Base-by-base conservation (phyloP, 164 flowering plant species). In the Aristolochia fimbriata region DNA sequence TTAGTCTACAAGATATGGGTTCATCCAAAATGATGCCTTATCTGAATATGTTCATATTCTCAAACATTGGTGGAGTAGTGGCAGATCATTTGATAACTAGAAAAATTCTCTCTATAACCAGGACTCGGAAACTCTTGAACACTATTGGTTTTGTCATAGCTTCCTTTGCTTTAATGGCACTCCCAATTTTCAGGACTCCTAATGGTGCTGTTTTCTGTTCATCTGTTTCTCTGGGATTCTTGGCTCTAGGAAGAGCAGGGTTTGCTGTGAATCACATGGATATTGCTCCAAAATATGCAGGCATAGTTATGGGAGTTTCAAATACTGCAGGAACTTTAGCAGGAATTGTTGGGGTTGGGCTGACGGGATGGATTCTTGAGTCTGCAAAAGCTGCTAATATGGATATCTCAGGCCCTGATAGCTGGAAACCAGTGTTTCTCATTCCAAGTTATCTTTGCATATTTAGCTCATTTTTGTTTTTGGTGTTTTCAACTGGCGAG, bases 201-300 rank as follows among this genome's bases (percentile, higher is more conserved):
- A 60, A 60, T 62, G 97, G 95, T 15, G 97, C 83, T 27, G 75
- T 90, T 33, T 71, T 90, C 54, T 87, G 91, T 68, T 87, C 97
- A 60, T 85, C 95, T 9, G 73, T 90, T 58, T 84, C 95, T 58
- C 87, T 87, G 59, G 97, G 97, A 25, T 87, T 85, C 75, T 75
- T 90, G 70, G 95, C 97, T 3, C 76, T 90, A 6, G 95, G 95
- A 19, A 77, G 97, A 73, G 97, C 95, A 43, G 97, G 97, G 10
- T 90, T 90, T 77, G 97, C 97, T 1, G 92, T 90, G 55, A 90
- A 90, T 67, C 97, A 90, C 74, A 81, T 90, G 96, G 96, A 86
- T 70, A 71, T 89, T 71, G 93, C 96, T 63, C 96, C 96, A 0
- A 76, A 83, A 60, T 89, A 89, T 75, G 96, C 96, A 9, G 96